Percentiles rank a stretch among this genome's conserved stretches.
Evolutionary conservation across 2,329 filamentous ascomycete genomes (phyloP).

Genomic region (Whalleya microplaca): DNA sequence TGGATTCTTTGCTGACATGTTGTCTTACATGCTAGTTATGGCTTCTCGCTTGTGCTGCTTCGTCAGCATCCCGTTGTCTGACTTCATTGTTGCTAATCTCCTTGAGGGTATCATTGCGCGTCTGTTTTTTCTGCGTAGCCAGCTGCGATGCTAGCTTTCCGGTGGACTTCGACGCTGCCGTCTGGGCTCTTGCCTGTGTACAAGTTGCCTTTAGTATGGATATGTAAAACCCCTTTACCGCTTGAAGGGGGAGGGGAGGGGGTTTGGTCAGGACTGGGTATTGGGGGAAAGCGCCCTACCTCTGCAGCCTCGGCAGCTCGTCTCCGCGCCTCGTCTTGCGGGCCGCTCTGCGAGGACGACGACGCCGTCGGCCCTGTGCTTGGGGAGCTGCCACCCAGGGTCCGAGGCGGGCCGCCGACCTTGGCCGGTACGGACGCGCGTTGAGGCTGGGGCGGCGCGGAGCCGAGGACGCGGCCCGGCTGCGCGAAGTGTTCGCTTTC

Average conservation of each 20-base stretch:
- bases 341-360: conserved; percentile 47
- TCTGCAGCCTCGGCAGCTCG: conserved; percentile 84
- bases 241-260: not conserved
- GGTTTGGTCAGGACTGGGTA: too few species aligned
- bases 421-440: conserved; percentile 56
- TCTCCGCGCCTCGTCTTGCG: conserved; percentile 62
- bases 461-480: conserved; percentile 73
- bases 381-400: conserved; percentile 58
- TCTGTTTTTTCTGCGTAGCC: conserved; percentile 76
- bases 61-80: conserved; percentile 69
- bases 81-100: conserved; percentile 70
- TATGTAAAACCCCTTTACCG: not conserved
- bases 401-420: conserved; percentile 62
- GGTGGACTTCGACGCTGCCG: conserved; percentile 54
- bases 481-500: conserved; percentile 69
- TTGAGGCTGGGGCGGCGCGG: conserved; percentile 51
- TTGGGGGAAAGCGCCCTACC: conserved; percentile 55
- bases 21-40: conserved; percentile 52
- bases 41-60: conserved; percentile 56
- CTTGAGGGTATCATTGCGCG: conserved; percentile 67
- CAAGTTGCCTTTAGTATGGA: conserved; percentile 4
- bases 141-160: conserved; percentile 74
- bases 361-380: conserved; percentile 16
- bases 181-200: conserved; percentile 67
- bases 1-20: too few species aligned